phyloP scores from a whole-genome alignment of 1,284 basidiomycete species.

The Cutaneotrichosporon sp. region DNA sequence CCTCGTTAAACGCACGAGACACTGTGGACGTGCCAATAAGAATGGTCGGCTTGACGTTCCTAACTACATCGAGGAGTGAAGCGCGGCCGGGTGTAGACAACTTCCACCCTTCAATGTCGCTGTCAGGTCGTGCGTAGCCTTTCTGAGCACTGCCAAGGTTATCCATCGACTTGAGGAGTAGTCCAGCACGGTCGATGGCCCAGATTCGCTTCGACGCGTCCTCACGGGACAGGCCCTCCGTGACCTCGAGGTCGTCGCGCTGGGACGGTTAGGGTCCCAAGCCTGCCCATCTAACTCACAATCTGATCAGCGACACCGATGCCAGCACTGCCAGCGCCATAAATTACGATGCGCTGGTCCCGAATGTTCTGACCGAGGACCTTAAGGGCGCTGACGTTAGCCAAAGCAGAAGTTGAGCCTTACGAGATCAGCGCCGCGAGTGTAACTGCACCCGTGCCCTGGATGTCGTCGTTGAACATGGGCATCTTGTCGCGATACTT shows the following conservation, averaged over 20 bases:
- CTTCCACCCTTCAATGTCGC: slow-evolving; percentile 47
- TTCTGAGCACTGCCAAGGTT: slow-evolving; percentile 45
- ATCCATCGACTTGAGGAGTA: slow-evolving; percentile 49
- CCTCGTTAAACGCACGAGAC: slow-evolving; percentile 72
- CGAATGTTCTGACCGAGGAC: slow-evolving; percentile 64
- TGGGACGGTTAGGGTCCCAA: slow-evolving; percentile 4
- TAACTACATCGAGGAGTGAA: slow-evolving; percentile 56
- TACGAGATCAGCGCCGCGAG: too few relatives aligned
- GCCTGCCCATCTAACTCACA: neutral
- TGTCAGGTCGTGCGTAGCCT: slow-evolving; percentile 48
- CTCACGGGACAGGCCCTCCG: slow-evolving; percentile 61
- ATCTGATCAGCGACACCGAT: slow-evolving; percentile 59
- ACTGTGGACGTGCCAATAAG: slow-evolving; percentile 80
- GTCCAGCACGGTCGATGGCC: slow-evolving; percentile 51
- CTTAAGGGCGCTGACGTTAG: slow-evolving; percentile 53
- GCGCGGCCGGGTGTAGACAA: slow-evolving; percentile 24
- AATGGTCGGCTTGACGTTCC: slow-evolving; percentile 65
- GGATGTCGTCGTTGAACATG: slow-evolving; percentile 68
- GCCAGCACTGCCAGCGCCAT: slow-evolving; percentile 76
- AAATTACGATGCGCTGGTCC: slow-evolving; percentile 72
- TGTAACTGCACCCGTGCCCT: slow-evolving; percentile 80
- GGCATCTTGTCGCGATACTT: slow-evolving; percentile 54
- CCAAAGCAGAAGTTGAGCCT: too few relatives aligned
- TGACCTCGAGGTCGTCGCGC: too few relatives aligned
- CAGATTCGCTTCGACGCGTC: slow-evolving; percentile 68